These are phyloP conservation scores for Fusarium sp. DNA, from an alignment of 2,329 filamentous ascomycete genomes.

Conservation along the genomic window DNA sequence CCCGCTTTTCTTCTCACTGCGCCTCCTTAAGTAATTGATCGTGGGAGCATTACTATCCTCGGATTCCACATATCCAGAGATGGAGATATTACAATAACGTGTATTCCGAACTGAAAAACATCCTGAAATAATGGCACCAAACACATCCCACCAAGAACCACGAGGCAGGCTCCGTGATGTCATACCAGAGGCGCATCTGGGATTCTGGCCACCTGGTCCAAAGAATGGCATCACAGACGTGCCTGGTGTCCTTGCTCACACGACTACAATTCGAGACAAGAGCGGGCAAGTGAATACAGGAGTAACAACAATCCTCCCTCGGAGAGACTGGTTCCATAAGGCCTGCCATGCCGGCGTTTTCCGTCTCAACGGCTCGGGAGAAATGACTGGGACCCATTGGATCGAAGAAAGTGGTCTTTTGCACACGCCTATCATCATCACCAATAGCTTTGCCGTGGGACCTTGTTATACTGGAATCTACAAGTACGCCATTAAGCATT, in stretches of 20 bases:
- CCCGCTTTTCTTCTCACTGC: not conserved
- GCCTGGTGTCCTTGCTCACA: not conserved
- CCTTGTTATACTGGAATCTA: slow-evolving; percentile 66
- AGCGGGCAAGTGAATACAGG: not conserved
- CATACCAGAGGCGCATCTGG: slow-evolving; percentile 1
- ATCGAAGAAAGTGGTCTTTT: slow-evolving; percentile 63
- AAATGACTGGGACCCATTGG: slow-evolving; percentile 72
- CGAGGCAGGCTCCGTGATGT: not conserved
- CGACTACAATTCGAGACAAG: not conserved
- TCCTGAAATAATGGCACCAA: not conserved
- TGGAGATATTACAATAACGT: accelerated
- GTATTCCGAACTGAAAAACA: accelerated
- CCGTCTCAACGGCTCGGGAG: slow-evolving; percentile 73
- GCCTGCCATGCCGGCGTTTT: slow-evolving; percentile 65
- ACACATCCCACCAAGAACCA: not conserved
- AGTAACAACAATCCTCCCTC: slow-evolving; percentile 5
- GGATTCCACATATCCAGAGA: accelerated
- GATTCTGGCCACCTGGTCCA: not conserved
- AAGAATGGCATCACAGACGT: slow-evolving; percentile 4
- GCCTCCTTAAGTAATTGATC: not conserved
- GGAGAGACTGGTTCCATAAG: slow-evolving; percentile 48
- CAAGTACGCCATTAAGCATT: slow-evolving; percentile 64
- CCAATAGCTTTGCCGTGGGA: slow-evolving; percentile 35
- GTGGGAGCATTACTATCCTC: accelerated
- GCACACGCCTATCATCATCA: slow-evolving; percentile 5